These are phyloP conservation scores for Colletotrichum sp. DNA, from an alignment of 2,329 filamentous ascomycete genomes.

Conservation along the genomic window DNA sequence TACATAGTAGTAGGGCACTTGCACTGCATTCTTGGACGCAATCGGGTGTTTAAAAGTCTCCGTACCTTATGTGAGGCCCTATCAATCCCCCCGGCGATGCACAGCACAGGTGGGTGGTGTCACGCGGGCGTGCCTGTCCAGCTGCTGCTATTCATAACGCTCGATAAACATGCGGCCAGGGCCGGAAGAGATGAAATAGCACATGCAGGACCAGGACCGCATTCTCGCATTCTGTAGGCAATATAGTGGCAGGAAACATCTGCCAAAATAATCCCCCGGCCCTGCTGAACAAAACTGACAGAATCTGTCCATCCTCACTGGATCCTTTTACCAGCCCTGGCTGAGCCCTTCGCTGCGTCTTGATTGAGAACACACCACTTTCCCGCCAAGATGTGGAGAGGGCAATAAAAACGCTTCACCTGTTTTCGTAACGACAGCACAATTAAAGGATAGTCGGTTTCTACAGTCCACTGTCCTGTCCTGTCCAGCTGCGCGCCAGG, in stretches of 20 bases:
- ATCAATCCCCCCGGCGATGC: background rate
- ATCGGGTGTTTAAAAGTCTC: background rate
- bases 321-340: background rate
- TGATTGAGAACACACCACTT: background rate
- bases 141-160: conserved; percentile 2
- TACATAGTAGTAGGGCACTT: background rate
- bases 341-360: background rate
- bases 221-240: background rate
- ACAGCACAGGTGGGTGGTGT: background rate
- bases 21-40: background rate
- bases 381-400: conserved; percentile 15
- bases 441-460: conserved; percentile 18
- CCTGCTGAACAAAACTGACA: background rate
- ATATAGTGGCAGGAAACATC: background rate
- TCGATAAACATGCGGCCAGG: background rate
- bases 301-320: background rate
- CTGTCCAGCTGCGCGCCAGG: background rate
- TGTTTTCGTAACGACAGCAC: conserved; percentile 21
- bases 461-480: background rate
- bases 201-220: background rate
- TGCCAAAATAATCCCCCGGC: background rate
- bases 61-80: conserved; percentile 7
- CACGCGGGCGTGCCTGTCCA: background rate
- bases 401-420: conserved; percentile 19
- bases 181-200: background rate